Conservation (phyloP, 1,284 basidiomycete genomes). For the Laetiporus sulphureus region DNA sequence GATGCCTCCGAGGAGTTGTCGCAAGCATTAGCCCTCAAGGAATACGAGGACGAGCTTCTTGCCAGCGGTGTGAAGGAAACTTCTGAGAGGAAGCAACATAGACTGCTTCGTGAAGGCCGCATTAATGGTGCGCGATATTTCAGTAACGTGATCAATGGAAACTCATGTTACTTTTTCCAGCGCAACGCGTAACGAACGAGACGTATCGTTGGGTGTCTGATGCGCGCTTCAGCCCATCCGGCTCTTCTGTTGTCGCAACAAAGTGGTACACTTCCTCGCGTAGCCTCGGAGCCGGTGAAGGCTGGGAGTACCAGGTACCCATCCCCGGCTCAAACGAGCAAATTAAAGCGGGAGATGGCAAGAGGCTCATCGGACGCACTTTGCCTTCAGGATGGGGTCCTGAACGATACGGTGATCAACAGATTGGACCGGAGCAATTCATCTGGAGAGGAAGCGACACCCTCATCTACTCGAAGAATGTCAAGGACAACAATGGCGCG, state of each 20-base stretch:
- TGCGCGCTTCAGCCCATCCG: slow-evolving; percentile 62
- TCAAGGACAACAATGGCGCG: slow-evolving; percentile 39
- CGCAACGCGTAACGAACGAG: slow-evolving; percentile 62
- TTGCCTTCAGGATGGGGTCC: slow-evolving; percentile 54
- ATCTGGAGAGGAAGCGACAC: slow-evolving; percentile 53
- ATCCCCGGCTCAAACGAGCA: slow-evolving; percentile 18
- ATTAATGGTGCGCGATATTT: slow-evolving; percentile 36
- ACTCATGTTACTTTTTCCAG: slow-evolving; percentile 26
- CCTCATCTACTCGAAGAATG: slow-evolving; percentile 61
- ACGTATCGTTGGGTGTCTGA: slow-evolving; percentile 65
- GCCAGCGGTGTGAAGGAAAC: slow-evolving; percentile 45
- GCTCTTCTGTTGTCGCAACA: slow-evolving; percentile 54
- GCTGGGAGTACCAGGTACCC: slow-evolving; percentile 57
- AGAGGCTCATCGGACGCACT: slow-evolving; percentile 45
- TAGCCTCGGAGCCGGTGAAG: slow-evolving; percentile 63
- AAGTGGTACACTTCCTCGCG: slow-evolving; percentile 66
- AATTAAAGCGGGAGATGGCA: slow-evolving; percentile 43
- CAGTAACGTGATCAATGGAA: not conserved
- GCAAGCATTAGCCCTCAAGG: slow-evolving; percentile 30
- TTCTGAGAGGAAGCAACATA: slow-evolving; percentile 34
- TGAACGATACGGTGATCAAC: slow-evolving; percentile 54
- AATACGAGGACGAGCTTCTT: slow-evolving; percentile 42
- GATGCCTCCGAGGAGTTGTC: slow-evolving; percentile 23
- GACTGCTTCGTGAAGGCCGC: slow-evolving; percentile 56
- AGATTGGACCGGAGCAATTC: slow-evolving; percentile 67